Evolutionary conservation across 768 basidiomycete species (phyloP), one percentile per base, ranked within the genome.

Genomic region (Macrolepiota dolichaula): DNA sequence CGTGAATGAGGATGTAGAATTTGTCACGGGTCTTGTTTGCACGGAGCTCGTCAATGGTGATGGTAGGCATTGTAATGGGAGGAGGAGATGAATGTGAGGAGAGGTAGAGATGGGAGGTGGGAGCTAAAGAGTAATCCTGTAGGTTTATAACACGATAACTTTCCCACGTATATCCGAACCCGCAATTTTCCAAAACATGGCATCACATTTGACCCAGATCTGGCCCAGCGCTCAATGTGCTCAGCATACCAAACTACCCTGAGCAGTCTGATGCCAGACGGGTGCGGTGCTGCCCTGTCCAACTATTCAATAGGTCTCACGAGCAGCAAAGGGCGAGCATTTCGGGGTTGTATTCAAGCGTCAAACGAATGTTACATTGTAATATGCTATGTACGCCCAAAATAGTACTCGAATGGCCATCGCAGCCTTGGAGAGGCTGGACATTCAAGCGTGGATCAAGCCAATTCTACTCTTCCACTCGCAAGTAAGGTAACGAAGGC

Each of bases 401-500:
- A 77, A 87, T 89, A 90, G 88, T 90, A 88, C 88, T 89, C 87
- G 82, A 85, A 82, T 81, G 81, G 68, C 85, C 88, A 89, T 74
- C 60, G 42, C 57, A 63, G 69, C 58, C 64, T 77, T 73, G 70
- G 59, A 61, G 70, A 68, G 79, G 77, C 73, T 80, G 81, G 81
- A 74, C 83, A 82, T 77, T 84, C 87, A 85, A 91, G 88, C 80
- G 88, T 90, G 88, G 88, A 90, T 84, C 82, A 79, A 74, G 83
- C 74, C 72, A n/a, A 51, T 65, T 55, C 59, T 81, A 52, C 69
- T 90, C 82, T 90, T 78, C 89, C 89, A 90, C 86, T 62, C 77
- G 77, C 87, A 78, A 85, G 88, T 88, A 82, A 85, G 85, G 88
- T 73, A 82, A 89, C 88, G 87, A 91, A 81, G 84, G 89, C 88